Evolutionary conservation across 2,329 filamentous ascomycete genomes (phyloP).

Genomic region (Botrytis elliptica): DNA sequence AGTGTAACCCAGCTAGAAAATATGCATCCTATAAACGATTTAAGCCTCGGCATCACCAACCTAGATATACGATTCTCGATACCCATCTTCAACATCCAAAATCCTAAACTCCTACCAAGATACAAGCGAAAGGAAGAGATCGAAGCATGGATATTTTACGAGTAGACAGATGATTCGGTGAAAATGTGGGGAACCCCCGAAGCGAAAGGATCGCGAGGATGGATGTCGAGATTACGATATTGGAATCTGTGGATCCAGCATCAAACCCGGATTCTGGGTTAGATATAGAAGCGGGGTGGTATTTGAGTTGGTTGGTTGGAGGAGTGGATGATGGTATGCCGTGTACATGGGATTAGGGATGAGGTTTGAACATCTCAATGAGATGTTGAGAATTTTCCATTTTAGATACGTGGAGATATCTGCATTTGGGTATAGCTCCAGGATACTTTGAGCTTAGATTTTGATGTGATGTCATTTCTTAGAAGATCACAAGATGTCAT

Average conservation of each 20-base stretch:
- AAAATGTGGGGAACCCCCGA: background rate
- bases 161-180: background rate
- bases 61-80: background rate
- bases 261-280: background rate
- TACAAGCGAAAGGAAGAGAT: background rate
- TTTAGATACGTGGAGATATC: background rate
- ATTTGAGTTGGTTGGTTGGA: background rate
- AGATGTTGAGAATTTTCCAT: background rate
- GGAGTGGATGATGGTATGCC: background rate
- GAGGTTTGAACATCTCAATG: background rate
- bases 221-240: background rate
- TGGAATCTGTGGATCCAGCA: background rate
- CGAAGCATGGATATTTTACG: background rate
- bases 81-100: background rate
- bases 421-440: background rate
- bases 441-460: background rate
- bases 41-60: background rate
- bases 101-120: background rate
- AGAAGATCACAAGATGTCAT: background rate
- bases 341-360: background rate
- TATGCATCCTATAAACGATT: background rate
- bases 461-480: background rate
- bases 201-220: constrained; percentile 1
- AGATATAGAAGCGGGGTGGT: background rate
- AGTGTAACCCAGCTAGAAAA: background rate